Percentiles rank a stretch among this genome's conserved stretches.
Evolutionary conservation across 2,329 filamentous ascomycete genomes (phyloP).

Genomic region (Verticillium nubilum): DNA sequence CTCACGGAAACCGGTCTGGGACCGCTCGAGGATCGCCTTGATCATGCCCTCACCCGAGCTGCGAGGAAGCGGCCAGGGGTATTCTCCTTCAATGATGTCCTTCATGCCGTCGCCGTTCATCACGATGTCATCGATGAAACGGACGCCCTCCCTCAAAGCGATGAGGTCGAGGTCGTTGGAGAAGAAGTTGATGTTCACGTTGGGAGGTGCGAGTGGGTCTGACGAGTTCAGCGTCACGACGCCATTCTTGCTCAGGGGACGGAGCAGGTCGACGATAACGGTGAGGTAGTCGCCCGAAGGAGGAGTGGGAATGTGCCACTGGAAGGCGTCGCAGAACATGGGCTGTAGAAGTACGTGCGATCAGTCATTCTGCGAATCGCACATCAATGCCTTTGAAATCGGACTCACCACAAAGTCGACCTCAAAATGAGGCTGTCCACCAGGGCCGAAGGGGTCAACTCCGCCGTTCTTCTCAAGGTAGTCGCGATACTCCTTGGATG

Average conservation of each 20-base stretch:
- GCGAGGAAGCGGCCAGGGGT: constrained; percentile 56
- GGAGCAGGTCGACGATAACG: constrained; percentile 44
- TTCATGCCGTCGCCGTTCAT: constrained; percentile 51
- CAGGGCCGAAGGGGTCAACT: constrained; percentile 48
- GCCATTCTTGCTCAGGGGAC: constrained; percentile 37
- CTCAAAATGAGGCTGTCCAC: constrained; percentile 55
- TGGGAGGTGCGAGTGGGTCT: constrained; percentile 51
- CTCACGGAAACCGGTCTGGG: constrained; percentile 49
- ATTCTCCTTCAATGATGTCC: constrained; percentile 46
- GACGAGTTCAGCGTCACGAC: constrained; percentile 50
- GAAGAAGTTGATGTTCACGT: constrained; percentile 58
- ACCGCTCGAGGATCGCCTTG: constrained; percentile 49
- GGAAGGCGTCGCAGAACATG: constrained; percentile 46
- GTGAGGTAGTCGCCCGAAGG: constrained; percentile 45
- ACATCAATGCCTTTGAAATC: not conserved
- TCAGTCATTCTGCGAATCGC: not conserved
- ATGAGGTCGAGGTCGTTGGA: constrained; percentile 49
- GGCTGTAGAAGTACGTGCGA: constrained; percentile 7
- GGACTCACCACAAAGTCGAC: constrained; percentile 52
- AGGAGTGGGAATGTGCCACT: constrained; percentile 39
- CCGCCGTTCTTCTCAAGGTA: constrained; percentile 35
- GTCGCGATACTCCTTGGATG: constrained; percentile 38
- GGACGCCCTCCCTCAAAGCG: constrained; percentile 52
- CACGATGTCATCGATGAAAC: constrained; percentile 52
- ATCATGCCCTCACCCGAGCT: constrained; percentile 52